Percentiles rank a stretch among this genome's conserved stretches.
Evolutionary conservation across 345 rosid species (phyloP).

Genomic region (Lepidium aucheri): DNA sequence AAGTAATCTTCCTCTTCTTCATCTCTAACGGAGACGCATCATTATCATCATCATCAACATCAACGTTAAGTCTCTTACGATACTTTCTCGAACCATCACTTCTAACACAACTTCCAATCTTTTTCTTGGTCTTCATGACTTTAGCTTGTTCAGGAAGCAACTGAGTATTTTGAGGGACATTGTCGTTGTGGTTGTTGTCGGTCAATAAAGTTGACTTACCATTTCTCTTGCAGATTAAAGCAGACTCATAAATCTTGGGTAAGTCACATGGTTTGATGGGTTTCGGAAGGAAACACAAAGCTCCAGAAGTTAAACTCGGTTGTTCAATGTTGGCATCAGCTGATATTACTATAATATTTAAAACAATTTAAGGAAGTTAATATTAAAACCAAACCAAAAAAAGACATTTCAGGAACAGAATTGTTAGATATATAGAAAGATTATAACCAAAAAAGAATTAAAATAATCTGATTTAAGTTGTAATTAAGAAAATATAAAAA

Average conservation of each 20-base stretch:
- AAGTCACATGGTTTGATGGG: conserved; percentile 46
- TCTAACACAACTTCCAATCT: background rate
- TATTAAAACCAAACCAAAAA: too few relatives aligned
- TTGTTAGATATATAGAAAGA: background rate
- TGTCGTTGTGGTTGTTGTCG: background rate
- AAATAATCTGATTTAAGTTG: background rate
- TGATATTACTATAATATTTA: conserved; percentile 52
- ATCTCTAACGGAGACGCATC: conserved; percentile 4
- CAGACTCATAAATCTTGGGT: conserved; percentile 48
- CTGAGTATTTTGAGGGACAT: conserved; percentile 5
- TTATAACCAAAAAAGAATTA: background rate
- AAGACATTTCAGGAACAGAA: background rate
- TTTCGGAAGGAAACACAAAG: conserved; percentile 46
- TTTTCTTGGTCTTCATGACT: conserved; percentile 7
- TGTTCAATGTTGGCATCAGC: conserved; percentile 39
- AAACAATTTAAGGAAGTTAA: too few relatives aligned
- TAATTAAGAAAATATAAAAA: background rate
- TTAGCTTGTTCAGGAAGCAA: conserved; percentile 6
- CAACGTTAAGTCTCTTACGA: background rate
- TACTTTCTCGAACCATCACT: conserved; percentile 7
- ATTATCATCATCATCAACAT: background rate
- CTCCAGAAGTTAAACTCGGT: conserved; percentile 53
- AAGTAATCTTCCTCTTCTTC: conserved; percentile 49
- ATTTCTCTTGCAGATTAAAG: conserved; percentile 28
- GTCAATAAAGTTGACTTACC: conserved; percentile 23